These are phyloP conservation scores for Pontederia paniculata DNA, from an alignment of 176 grass and related monocot genomes.

Conservation along the genomic window DNA sequence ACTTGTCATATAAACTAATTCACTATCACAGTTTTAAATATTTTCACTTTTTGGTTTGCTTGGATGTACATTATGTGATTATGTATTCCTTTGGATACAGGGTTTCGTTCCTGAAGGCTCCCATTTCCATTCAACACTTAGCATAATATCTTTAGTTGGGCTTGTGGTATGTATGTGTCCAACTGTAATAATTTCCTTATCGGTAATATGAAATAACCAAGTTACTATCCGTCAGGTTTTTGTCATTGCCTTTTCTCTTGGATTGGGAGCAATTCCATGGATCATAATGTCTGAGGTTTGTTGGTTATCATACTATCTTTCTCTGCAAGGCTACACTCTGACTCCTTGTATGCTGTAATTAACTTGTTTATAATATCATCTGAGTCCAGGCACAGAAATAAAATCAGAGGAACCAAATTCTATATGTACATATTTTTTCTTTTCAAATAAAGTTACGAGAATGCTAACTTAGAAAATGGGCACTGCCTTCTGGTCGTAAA, in stretches of 20 bases:
- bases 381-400: no score
- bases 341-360: no score
- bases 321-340: no score
- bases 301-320: no score
- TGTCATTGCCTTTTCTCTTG: conserved; percentile 74
- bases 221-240: conserved; percentile 46
- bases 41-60: not conserved
- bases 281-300: conserved; percentile 99
- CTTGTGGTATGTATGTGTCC: conserved; percentile 50
- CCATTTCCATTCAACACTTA: conserved; percentile 46
- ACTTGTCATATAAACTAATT: no score
- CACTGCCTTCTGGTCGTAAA: no score
- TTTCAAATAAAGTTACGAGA: no score
- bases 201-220: not conserved
- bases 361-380: no score
- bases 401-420: no score
- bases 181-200: conserved; percentile 3
- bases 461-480: no score
- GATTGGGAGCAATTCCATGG: conserved; percentile 94
- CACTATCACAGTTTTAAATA: no score
- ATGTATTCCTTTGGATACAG: conserved; percentile 36
- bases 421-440: no score
- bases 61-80: not conserved
- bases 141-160: conserved; percentile 67
- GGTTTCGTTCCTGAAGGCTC: conserved; percentile 44